Evolutionary conservation across 495 filamentous ascomycete genomes (phyloP).

Genomic region (Corynascus novoguineensis): DNA sequence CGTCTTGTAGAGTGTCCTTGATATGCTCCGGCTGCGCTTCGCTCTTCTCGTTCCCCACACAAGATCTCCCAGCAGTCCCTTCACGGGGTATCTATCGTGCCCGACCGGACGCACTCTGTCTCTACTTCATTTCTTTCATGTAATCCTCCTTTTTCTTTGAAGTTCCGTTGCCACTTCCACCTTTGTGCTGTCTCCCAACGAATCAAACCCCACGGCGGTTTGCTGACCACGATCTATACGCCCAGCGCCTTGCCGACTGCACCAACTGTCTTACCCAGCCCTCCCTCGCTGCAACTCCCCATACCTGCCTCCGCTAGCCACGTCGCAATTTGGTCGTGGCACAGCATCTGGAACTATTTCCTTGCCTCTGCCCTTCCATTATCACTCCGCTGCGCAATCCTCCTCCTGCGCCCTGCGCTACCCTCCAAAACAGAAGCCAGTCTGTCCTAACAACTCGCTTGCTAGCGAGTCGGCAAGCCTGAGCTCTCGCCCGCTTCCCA

Average conservation of each 20-base stretch:
- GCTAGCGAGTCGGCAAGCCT: background rate
- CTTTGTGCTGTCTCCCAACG: too few species aligned
- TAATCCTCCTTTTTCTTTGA: too few species aligned
- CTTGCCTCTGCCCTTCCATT: background rate
- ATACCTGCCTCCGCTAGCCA: constrained; percentile 3
- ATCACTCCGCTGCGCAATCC: background rate
- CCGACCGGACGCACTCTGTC: too few species aligned
- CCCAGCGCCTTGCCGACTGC: constrained; percentile 1
- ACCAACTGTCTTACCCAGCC: background rate
- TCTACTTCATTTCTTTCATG: too few species aligned
- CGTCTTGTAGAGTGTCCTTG: background rate
- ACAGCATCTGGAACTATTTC: background rate
- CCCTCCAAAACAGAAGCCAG: background rate
- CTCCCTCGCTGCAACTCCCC: background rate
- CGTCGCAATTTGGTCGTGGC: background rate
- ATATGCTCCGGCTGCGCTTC: background rate
- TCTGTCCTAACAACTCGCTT: background rate
- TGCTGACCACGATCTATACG: constrained; percentile 1
- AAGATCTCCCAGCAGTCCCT: too few species aligned
- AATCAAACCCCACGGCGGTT: background rate
- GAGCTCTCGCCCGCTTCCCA: background rate
- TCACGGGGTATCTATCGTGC: too few species aligned
- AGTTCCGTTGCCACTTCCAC: too few species aligned
- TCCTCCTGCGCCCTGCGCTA: background rate
- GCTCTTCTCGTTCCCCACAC: background rate